Evolutionary conservation across 805 yeast species (phyloP).

Genomic region (Wickerhamomyces strasburgensis): DNA sequence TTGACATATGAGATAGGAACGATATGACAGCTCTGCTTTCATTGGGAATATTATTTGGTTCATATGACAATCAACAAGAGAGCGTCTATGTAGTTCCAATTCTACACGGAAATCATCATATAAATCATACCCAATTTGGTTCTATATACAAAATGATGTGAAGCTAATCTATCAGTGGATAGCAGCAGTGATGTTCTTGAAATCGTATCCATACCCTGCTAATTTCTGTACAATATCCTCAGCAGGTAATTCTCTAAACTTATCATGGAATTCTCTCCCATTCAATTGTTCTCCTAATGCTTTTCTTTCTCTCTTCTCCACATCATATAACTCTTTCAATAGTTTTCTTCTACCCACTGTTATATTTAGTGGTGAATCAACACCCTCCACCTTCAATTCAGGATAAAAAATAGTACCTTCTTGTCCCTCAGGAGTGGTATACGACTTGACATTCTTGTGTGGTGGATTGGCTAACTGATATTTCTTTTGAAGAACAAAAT

Average conservation of each 20-base stretch:
- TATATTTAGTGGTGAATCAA: conserved; percentile 40
- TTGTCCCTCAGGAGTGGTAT: conserved; percentile 28
- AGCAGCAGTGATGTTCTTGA: conserved; percentile 26
- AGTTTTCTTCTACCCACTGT: conserved; percentile 63
- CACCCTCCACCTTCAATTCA: conserved; percentile 33
- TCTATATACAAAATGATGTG: conserved; percentile 6
- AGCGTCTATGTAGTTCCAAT: too few relatives aligned
- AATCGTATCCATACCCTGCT: conserved; percentile 33
- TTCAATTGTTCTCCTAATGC: conserved; percentile 40
- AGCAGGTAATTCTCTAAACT: conserved; percentile 37
- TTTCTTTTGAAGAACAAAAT: conserved; percentile 52
- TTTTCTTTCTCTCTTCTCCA: conserved; percentile 38
- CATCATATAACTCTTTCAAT: conserved; percentile 47
- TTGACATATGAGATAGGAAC: too few relatives aligned
- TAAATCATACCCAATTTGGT: not conserved
- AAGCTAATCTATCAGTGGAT: conserved; percentile 2
- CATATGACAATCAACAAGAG: not conserved
- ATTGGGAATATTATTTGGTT: too few relatives aligned
- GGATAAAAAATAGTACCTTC: conserved; percentile 43
- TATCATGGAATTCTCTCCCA: conserved; percentile 41
- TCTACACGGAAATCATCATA: not conserved
- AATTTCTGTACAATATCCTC: conserved; percentile 47
- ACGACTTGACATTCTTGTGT: conserved; percentile 32
- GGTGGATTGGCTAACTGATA: conserved; percentile 37
- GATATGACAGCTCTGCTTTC: too few relatives aligned